These are phyloP conservation scores for Penicillium crustosum DNA, from an alignment of 2,329 filamentous ascomycete genomes.

Conservation along the genomic window DNA sequence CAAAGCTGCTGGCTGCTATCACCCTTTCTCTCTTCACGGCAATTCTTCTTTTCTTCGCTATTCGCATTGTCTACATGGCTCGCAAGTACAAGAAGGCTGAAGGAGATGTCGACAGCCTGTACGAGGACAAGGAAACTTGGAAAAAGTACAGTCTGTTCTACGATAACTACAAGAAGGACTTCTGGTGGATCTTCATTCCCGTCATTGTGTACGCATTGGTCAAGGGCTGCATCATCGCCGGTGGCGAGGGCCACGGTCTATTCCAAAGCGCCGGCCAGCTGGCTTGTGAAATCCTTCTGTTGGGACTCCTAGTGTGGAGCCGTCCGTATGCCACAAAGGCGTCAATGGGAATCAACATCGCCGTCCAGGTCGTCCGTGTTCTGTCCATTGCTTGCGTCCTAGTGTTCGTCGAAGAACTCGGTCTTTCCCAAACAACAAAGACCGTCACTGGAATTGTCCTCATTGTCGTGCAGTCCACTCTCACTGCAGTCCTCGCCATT, in stretches of 20 bases:
- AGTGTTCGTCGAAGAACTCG: conserved; percentile 90
- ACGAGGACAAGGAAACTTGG: conserved; percentile 88
- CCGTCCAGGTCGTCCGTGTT: conserved; percentile 84
- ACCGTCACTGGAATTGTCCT: conserved; percentile 91
- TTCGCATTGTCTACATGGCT: conserved; percentile 77
- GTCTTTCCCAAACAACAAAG: conserved; percentile 85
- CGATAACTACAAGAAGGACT: conserved; percentile 88
- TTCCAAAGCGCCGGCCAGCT: conserved; percentile 77
- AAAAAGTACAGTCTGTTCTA: conserved; percentile 97
- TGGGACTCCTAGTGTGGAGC: conserved; percentile 76
- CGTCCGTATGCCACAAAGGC: conserved; percentile 85
- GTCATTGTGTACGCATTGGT: conserved; percentile 85
- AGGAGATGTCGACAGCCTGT: conserved; percentile 71
- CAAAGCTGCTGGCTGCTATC: conserved; percentile 76
- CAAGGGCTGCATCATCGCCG: conserved; percentile 83
- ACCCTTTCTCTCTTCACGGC: conserved; percentile 79
- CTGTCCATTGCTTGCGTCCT: conserved; percentile 86
- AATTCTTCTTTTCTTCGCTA: conserved; percentile 78
- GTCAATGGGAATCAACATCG: conserved; percentile 88
- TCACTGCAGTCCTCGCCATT: conserved; percentile 81
- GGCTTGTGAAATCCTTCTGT: conserved; percentile 75
- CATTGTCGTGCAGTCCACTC: conserved; percentile 81
- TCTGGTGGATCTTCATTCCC: conserved; percentile 97
- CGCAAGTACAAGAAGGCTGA: conserved; percentile 70
- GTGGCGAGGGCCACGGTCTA: conserved; percentile 80